phyloP scores from a whole-genome alignment of 805 yeast species.

The Scheffersomyces coipomensis region DNA sequence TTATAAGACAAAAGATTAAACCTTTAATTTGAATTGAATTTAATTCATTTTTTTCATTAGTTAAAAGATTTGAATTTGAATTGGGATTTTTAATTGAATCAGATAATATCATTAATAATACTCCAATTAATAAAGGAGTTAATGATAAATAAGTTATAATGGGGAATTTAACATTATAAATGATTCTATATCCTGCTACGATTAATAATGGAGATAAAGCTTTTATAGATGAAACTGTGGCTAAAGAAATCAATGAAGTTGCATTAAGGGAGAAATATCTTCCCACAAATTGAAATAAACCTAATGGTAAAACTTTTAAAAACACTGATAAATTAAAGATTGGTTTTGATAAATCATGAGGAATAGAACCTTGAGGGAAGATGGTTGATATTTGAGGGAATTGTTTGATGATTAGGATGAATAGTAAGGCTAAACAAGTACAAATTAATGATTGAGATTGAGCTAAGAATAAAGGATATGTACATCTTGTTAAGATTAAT shows the following conservation, averaged over 20 bases:
- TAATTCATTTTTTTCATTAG: slow-evolving; percentile 9
- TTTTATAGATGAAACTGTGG: slow-evolving; percentile 70
- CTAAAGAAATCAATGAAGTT: slow-evolving; percentile 62
- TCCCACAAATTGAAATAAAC: slow-evolving; percentile 64
- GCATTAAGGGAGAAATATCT: slow-evolving; percentile 63
- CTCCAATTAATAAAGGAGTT: slow-evolving; percentile 53
- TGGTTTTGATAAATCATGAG: slow-evolving; percentile 26
- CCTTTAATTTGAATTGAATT: slow-evolving; percentile 51
- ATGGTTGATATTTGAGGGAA: slow-evolving; percentile 24
- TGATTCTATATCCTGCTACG: slow-evolving; percentile 52
- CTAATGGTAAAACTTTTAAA: slow-evolving; percentile 56
- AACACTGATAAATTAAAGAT: slow-evolving; percentile 30
- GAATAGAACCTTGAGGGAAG: slow-evolving; percentile 59
- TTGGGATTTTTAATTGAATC: slow-evolving; percentile 15
- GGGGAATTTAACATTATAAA: slow-evolving; percentile 52
- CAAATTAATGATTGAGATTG: slow-evolving; percentile 62
- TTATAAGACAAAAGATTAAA: slow-evolving; percentile 61
- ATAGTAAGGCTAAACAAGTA: slow-evolving; percentile 37
- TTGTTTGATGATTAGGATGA: slow-evolving; percentile 34
- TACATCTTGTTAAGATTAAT: slow-evolving; percentile 50
- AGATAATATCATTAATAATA: slow-evolving; percentile 44
- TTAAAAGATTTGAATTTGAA: slow-evolving; percentile 5
- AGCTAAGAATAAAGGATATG: slow-evolving; percentile 62
- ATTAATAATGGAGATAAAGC: slow-evolving; percentile 65
- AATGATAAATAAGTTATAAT: slow-evolving; percentile 50